Base-by-base conservation (phyloP, 208 protist species). In the Leishmania lainsoni region DNA sequence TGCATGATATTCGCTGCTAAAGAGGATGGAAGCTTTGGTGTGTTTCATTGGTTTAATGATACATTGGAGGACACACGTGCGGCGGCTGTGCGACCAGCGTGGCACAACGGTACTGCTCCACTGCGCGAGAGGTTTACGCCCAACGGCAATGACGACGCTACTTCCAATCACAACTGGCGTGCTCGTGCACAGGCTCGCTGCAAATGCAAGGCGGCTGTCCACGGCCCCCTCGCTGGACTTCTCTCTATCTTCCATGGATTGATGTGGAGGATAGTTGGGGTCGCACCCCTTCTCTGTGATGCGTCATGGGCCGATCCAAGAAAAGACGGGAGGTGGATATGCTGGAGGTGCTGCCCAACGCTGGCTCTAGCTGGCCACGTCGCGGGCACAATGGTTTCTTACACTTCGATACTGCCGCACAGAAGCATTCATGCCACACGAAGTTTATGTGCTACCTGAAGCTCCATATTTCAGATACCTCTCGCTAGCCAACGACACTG, bases 71-170 rank as follows among this genome's bases (percentile, higher is more conserved):
- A 82, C 8, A 72, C 51, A 86, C 29, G 54, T 89, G 9, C 70
- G 92, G 6, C 76, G 71, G 76, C 49, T 84, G 20, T 58, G 83
- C 20, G 84, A 87, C 66, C 49, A 63, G 5, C 78, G 73, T 39
- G 89, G 89, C 2, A 83, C 86, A 0, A 92, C 89, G 1, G 72
- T 86, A n/a, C 70, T 95, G 39, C 91, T 93, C 56, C 86, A 95
- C 75, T 90, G 88, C 63, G 91, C 89, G 49, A 82, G 89, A 3
- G 79, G 87, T 51, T 80, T 76, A n/a, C 78, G 84, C 26, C 52
- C 68, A 0, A 39, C 39, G 45, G 71, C 88, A 17, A 76, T 93
- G 29, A 63, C 72, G 45, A 75, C 58, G n/a, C 83, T 93, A 70
- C 85, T 95, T 52, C 58, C 58, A 8, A 29, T 29, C 59, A 14